Base-by-base conservation (phyloP, 768 basidiomycete species). In the Boletus tomentosulus region DNA sequence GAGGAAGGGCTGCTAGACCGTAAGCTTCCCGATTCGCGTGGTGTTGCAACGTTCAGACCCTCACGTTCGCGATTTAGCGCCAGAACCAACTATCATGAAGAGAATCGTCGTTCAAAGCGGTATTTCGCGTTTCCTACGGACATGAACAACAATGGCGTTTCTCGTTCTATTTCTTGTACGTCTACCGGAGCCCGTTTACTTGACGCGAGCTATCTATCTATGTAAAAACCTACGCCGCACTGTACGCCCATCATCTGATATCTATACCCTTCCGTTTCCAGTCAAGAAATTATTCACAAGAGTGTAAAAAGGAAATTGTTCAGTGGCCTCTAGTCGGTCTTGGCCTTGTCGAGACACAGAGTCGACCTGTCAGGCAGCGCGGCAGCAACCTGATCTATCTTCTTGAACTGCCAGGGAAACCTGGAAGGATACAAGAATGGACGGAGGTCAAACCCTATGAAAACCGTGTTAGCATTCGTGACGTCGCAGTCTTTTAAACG, bases 361-460 rank as follows among this genome's bases (percentile, higher is more conserved):
- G 70, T 65, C 4, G 88, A 86, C 58, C 82, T 78, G 64, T 92
- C 87, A 1, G 92, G 92, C 35, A 95, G 72, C 9, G 67, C 74
- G 4, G 83, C 86, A 6, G 90, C 92, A 5, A 92, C 78, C 54
- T 85, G 84, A 64, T 99, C 96, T 55, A 99, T 98, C 74, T 92
- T 94, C 71, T 77, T 86, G 74, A 97, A 99, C 68, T 99, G 97
- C 86, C 92, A 98, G 0, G 89, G 90, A 77, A 98, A 98, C 51
- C 89, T 80, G 12, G 92, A 86, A 3, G 93, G 92, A 71, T 98
- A 98, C 46, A 99, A 74, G 83, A 99, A 99, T 0, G 95, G 97
- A 35, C 97, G 85, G 31, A 98, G 71, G 66, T 99, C 97, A 66
- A 94, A 98, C 66, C 91, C 95, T 95, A 58, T 28, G 28, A 27